phyloP scores from a whole-genome alignment of 768 basidiomycete genomes.

The Termitomyces sp. region DNA sequence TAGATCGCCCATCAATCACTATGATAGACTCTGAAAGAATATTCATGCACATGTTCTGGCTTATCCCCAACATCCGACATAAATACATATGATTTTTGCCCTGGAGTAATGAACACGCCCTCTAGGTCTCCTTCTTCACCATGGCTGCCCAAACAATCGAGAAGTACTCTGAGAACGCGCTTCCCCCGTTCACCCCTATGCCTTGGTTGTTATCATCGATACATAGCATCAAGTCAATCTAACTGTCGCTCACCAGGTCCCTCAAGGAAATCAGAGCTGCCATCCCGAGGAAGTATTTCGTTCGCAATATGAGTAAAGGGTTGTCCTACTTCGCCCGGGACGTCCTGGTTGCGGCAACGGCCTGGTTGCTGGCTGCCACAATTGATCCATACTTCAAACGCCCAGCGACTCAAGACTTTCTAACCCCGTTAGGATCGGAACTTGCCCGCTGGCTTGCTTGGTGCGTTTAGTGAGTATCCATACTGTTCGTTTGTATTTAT shows the following conservation, averaged over 20 bases:
- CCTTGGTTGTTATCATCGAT: conserved; percentile 28
- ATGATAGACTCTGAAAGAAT: not conserved
- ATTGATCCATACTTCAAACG: conserved; percentile 38
- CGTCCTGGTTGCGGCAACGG: conserved; percentile 32
- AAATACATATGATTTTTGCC: not conserved
- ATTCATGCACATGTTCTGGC: not conserved
- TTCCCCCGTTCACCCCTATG: conserved; percentile 41
- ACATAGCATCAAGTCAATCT: not conserved
- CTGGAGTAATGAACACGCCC: not conserved
- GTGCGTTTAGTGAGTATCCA: conserved; percentile 36
- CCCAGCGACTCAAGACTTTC: conserved; percentile 12
- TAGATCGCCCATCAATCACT: not conserved
- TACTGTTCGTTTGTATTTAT: not conserved
- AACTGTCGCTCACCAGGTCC: conserved; percentile 25
- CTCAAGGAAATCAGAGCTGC: conserved; percentile 45
- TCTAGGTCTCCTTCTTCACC: not conserved
- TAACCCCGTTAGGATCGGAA: conserved; percentile 31
- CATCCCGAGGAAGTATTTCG: conserved; percentile 40
- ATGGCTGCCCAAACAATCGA: conserved; percentile 9
- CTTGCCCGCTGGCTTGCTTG: conserved; percentile 36
- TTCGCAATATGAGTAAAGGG: conserved; percentile 34
- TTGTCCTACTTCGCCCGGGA: conserved; percentile 40
- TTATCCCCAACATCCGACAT: not conserved
- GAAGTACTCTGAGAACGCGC: conserved; percentile 31
- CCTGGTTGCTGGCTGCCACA: conserved; percentile 35